Evolutionary conservation across 176 grass and related monocot species (phyloP).

Genomic region (Alloteropsis semialata): DNA sequence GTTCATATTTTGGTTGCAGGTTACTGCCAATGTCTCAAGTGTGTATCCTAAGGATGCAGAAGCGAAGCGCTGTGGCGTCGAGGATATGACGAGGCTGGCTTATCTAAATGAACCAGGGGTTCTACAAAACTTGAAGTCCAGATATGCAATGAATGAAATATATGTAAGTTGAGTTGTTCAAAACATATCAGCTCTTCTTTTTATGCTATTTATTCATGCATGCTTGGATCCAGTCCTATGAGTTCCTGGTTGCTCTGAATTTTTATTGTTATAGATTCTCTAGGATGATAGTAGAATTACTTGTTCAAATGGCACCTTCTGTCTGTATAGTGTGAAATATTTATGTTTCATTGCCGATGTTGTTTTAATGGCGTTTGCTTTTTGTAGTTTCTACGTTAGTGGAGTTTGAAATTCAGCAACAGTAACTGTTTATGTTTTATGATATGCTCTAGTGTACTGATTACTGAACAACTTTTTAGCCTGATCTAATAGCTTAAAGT

Average conservation of each 20-base stretch:
- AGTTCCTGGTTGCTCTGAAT: slow-evolving; percentile 1
- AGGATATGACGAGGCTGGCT: slow-evolving; percentile 92
- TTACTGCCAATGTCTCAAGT: slow-evolving; percentile 49
- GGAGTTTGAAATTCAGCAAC: slow-evolving; percentile 12
- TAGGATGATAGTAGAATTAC: neutral
- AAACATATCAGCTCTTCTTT: slow-evolving; percentile 17
- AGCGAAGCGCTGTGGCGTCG: slow-evolving; percentile 70
- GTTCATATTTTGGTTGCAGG: slow-evolving; percentile 49
- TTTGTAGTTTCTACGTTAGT: slow-evolving; percentile 27
- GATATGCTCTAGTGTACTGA: slow-evolving; percentile 5
- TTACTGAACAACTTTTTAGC: neutral
- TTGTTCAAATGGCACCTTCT: neutral
- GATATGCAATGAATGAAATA: slow-evolving; percentile 90
- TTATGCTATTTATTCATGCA: slow-evolving; percentile 13
- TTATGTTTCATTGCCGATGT: slow-evolving; percentile 5
- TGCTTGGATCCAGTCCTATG: neutral
- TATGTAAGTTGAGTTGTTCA: slow-evolving; percentile 61
- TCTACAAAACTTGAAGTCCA: slow-evolving; percentile 85
- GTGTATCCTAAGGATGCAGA: slow-evolving; percentile 80
- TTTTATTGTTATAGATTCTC: neutral
- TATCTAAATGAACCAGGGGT: slow-evolving; percentile 92
- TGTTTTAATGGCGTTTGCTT: slow-evolving; percentile 19
- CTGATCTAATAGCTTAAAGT: slow-evolving; percentile 28
- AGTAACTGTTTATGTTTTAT: slow-evolving; percentile 10
- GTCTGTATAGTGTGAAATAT: neutral